phyloP scores from a whole-genome alignment of 768 basidiomycete genomes.

The Punctularia strigosozonata region DNA sequence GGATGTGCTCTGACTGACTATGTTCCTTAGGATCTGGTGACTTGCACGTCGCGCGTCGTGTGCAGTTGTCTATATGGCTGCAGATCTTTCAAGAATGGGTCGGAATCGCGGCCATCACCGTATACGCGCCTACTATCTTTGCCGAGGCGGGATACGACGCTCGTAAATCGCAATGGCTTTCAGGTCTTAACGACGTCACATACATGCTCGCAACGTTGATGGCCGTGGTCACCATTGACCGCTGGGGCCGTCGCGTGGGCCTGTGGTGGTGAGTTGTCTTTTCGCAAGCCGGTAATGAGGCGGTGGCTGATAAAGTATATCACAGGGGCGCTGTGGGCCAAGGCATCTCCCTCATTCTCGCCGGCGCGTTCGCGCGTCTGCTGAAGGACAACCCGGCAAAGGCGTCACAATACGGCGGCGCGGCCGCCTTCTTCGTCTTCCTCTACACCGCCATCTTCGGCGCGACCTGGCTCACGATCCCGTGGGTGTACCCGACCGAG shows the following conservation, averaged over 20 bases:
- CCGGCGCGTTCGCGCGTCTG: constrained; percentile 28
- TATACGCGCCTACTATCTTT: constrained; percentile 33
- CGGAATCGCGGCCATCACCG: constrained; percentile 33
- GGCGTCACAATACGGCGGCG: constrained; percentile 26
- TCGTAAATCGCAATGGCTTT: constrained; percentile 31
- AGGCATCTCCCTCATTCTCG: constrained; percentile 25
- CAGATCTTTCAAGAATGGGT: constrained; percentile 37
- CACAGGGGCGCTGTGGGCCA: constrained; percentile 32
- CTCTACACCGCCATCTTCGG: constrained; percentile 31
- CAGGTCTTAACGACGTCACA: constrained; percentile 32
- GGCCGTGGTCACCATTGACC: constrained; percentile 30
- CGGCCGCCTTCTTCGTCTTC: constrained; percentile 32
- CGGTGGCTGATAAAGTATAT: too few species aligned
- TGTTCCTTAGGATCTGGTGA: constrained; percentile 20
- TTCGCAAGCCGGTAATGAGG: too few species aligned
- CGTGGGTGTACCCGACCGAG: constrained; percentile 24
- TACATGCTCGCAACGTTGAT: constrained; percentile 30
- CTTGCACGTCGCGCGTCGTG: constrained; percentile 28
- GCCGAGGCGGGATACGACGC: constrained; percentile 29
- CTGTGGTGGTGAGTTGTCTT: too few species aligned
- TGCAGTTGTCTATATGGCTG: constrained; percentile 31
- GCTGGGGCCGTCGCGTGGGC: constrained; percentile 30
- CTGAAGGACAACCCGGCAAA: constrained; percentile 29
- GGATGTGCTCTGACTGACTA: too few species aligned
- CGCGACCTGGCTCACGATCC: constrained; percentile 35